phyloP scores from a whole-genome alignment of 2,329 filamentous ascomycete genomes.

The Penicillium sp. region DNA sequence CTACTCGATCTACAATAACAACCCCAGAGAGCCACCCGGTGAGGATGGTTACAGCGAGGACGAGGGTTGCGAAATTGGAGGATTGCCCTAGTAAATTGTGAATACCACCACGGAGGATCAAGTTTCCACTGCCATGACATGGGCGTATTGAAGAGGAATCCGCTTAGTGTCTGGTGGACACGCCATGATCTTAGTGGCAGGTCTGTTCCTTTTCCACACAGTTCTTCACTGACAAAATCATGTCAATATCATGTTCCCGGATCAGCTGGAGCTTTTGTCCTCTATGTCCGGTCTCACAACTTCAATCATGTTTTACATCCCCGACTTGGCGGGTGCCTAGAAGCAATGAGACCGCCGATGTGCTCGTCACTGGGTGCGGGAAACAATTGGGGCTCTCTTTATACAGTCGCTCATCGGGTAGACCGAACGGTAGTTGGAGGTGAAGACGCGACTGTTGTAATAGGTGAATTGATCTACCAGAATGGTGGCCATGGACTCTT shows the following conservation, averaged over 20 bases:
- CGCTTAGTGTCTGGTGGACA: constrained; percentile 27
- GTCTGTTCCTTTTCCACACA: constrained; percentile 7
- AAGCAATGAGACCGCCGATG: constrained; percentile 11
- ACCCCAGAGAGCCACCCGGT: constrained; percentile 33
- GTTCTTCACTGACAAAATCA: neutral
- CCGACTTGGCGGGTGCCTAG: constrained; percentile 10
- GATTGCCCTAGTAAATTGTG: constrained; percentile 33
- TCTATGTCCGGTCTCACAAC: constrained; percentile 50
- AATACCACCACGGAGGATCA: constrained; percentile 32
- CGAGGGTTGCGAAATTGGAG: constrained; percentile 29
- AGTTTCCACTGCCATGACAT: constrained; percentile 29
- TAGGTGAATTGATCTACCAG: constrained; percentile 30
- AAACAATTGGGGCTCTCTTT: constrained; percentile 16
- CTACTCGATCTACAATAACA: constrained; percentile 31
- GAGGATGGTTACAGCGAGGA: constrained; percentile 22
- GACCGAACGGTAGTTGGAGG: constrained; percentile 49
- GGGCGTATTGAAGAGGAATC: constrained; percentile 21
- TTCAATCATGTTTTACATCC: constrained; percentile 37
- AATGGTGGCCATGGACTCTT: constrained; percentile 31
- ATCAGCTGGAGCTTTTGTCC: constrained; percentile 43
- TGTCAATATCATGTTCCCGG: constrained; percentile 8
- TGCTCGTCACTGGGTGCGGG: constrained; percentile 16
- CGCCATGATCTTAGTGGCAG: constrained; percentile 26
- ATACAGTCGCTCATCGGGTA: constrained; percentile 18
- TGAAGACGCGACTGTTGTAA: constrained; percentile 55